Percentiles rank a stretch among this genome's conserved stretches.
Evolutionary conservation across 202 grass and related monocot species (phyloP).

Genomic region (Panicum virgatum): DNA sequence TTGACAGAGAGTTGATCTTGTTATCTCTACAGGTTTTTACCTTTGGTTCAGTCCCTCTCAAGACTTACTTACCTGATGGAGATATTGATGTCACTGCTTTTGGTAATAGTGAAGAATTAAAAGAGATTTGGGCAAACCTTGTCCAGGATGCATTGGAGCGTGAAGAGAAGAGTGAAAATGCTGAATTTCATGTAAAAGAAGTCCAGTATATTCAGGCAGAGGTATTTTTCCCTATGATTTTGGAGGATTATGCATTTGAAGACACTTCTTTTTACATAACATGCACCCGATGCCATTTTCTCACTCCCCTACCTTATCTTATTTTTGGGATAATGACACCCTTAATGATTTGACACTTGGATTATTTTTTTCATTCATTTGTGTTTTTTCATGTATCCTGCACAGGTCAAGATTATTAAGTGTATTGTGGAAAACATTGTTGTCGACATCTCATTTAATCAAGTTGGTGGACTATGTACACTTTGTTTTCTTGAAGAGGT

Average conservation of each 20-base stretch:
- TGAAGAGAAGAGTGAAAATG: constrained; percentile 49
- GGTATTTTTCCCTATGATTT: constrained; percentile 40
- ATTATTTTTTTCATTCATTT: not conserved
- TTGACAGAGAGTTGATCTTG: constrained; percentile 12
- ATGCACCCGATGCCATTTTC: not conserved
- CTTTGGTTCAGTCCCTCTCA: constrained; percentile 88
- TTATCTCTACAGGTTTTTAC: constrained; percentile 64
- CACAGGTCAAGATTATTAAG: constrained; percentile 95
- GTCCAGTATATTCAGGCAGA: constrained; percentile 94
- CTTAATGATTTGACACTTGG: constrained; percentile 10
- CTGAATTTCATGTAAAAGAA: constrained; percentile 72
- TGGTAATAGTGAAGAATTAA: constrained; percentile 70
- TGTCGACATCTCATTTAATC: constrained; percentile 97
- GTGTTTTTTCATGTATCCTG: constrained; percentile 33
- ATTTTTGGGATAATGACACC: not conserved
- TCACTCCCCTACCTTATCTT: not conserved
- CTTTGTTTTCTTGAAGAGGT: constrained; percentile 99
- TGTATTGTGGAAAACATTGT: constrained; percentile 98
- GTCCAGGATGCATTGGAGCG: constrained; percentile 70
- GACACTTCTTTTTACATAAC: constrained; percentile 19
- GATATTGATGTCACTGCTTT: constrained; percentile 93
- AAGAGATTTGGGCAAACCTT: constrained; percentile 73
- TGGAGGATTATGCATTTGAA: constrained; percentile 2
- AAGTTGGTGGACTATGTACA: constrained; percentile 94
- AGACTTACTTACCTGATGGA: constrained; percentile 99